Conservation (phyloP, 805 yeast species). For the Saturnispora zaruensis region DNA sequence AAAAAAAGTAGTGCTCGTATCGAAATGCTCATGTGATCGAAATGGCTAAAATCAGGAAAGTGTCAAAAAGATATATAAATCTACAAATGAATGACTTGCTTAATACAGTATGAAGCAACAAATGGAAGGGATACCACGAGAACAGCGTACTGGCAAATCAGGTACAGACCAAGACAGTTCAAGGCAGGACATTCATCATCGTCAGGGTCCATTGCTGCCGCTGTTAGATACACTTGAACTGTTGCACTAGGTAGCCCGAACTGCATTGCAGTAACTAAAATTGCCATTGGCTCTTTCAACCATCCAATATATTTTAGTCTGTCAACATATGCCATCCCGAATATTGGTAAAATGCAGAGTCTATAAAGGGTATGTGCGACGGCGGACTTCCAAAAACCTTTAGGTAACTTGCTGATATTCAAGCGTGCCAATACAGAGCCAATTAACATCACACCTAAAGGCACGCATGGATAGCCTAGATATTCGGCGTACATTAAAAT, state of each 20-base stretch:
- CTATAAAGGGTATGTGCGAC: constrained; percentile 35
- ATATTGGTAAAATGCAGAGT: constrained; percentile 40
- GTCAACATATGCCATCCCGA: constrained; percentile 43
- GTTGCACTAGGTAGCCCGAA: constrained; percentile 51
- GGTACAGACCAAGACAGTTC: constrained; percentile 47
- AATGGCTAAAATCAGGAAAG: neutral
- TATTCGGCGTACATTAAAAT: constrained; percentile 41
- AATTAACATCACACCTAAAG: constrained; percentile 42
- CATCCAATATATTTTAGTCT: constrained; percentile 41
- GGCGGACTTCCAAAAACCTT: constrained; percentile 52
- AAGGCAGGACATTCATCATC: constrained; percentile 36
- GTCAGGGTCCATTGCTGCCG: constrained; percentile 45
- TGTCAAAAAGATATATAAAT: neutral
- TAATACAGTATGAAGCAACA: constrained; percentile 37
- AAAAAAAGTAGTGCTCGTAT: neutral
- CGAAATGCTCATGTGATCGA: neutral
- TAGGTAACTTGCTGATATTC: constrained; percentile 36
- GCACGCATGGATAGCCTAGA: constrained; percentile 46
- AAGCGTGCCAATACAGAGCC: constrained; percentile 49
- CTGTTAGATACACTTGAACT: constrained; percentile 50
- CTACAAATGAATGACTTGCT: constrained; percentile 22
- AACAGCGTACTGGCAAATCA: constrained; percentile 40
- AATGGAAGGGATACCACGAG: constrained; percentile 42
- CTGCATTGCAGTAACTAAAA: constrained; percentile 39
- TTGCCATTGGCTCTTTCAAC: constrained; percentile 34